Base-by-base conservation (phyloP, 257 asterid species). In the Schizonepeta tenuifolia region DNA sequence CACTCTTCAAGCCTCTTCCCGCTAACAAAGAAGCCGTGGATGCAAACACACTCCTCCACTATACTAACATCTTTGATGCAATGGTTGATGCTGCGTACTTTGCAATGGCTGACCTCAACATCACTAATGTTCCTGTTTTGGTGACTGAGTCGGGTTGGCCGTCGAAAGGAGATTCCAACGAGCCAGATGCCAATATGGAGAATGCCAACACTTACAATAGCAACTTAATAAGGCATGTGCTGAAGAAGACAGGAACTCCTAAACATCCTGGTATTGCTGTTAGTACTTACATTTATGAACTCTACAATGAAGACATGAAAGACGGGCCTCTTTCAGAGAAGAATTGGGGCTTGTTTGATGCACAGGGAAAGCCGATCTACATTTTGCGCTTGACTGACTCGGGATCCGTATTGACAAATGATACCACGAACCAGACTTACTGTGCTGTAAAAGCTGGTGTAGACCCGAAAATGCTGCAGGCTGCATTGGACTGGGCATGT, bases 121-220 rank as follows among this genome's bases (percentile, higher is more conserved):
- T 93, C 89, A 93, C 97, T 0, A 93, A 90, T 43, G 77, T 93
- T 31, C 98, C 98, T 1, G 83, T 93, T 36, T 11, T 86, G 64
- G 97, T 90, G 78, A 89, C 96, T 0, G 98, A 93, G 70, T 80
- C 98, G 0, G 98, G 98, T 1, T 93, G 98, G 98, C 98, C 98
- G 0, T 93, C 98, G 7, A 84, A 79, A 62, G 98, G 98, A 0
- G 97, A 91, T 11, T 75, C 89, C 0, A 76, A 83, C 4, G 97
- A 93, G 80, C 92, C 93, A 0, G 98, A 87, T 58, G 98, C 98
- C 57, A 90, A 85, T 18, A 6, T 70, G 35, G 97, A 93, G 4
- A 93, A 93, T 46, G 98, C 98, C 75, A 87, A 90, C 72, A 86
- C 95, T 10, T 93, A 86, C 77, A 93, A 93, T 70, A 93, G 98